These are phyloP conservation scores for Aspergillus wentii DNA, from an alignment of 495 filamentous ascomycete species.

Conservation along the genomic window DNA sequence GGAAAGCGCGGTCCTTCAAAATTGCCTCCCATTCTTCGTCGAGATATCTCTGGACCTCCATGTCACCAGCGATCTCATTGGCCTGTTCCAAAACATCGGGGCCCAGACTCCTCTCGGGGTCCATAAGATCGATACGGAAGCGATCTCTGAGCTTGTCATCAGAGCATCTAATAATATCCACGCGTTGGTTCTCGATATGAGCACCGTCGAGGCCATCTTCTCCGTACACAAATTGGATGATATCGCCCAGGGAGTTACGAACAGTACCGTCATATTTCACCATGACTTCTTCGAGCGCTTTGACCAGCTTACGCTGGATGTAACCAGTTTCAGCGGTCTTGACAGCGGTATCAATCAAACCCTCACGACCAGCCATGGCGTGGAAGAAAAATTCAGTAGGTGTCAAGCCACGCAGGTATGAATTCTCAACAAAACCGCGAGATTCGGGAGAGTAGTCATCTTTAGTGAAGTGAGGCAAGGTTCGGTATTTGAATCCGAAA, in stretches of 20 bases:
- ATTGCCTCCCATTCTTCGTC: slow-evolving; percentile 88
- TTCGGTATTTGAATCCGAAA: slow-evolving; percentile 98
- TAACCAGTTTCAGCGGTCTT: slow-evolving; percentile 99
- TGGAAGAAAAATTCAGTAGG: slow-evolving; percentile 99
- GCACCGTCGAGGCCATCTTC: slow-evolving; percentile 93
- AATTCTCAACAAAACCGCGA: slow-evolving; percentile 98
- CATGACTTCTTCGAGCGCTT: slow-evolving; percentile 96
- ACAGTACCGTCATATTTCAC: slow-evolving; percentile 97
- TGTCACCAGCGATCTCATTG: slow-evolving; percentile 79
- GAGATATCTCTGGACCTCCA: slow-evolving; percentile 75
- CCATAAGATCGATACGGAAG: slow-evolving; percentile 95
- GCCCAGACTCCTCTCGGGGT: slow-evolving; percentile 54
- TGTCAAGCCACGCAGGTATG: slow-evolving; percentile 92
- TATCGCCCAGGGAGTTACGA: slow-evolving; percentile 91
- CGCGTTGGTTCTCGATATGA: slow-evolving; percentile 82
- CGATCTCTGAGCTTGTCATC: slow-evolving; percentile 66
- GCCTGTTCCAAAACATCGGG: slow-evolving; percentile 80
- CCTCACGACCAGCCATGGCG: slow-evolving; percentile 99
- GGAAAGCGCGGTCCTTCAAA: slow-evolving; percentile 63
- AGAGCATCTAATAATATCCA: slow-evolving; percentile 79
- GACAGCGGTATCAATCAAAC: slow-evolving; percentile 98
- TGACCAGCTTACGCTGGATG: slow-evolving; percentile 96
- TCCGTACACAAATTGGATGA: slow-evolving; percentile 96
- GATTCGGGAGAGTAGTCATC: slow-evolving; percentile 98
- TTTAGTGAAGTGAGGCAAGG: slow-evolving; percentile 96